Evolutionary conservation across 1,284 basidiomycete species (phyloP), one percentile per base, ranked within the genome.

Genomic region (Dichomitus squalens): DNA sequence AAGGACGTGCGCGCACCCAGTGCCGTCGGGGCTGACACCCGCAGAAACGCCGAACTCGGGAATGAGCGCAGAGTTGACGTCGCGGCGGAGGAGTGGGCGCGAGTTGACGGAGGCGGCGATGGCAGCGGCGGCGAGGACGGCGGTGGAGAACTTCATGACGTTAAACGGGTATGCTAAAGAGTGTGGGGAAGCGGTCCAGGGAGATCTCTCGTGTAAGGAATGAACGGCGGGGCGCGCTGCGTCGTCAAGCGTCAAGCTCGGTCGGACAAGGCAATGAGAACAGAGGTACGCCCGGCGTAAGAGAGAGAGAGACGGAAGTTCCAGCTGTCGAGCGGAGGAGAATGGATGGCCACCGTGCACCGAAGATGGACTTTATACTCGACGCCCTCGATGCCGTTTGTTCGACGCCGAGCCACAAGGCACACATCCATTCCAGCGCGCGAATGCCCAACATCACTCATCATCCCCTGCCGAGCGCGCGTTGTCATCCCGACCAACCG

Each of bases 21-120:
- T 70, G 51, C 83, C 84, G 57, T 79, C 80, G 11, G 84, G 84
- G 64, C 84, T 84, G 14, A 77, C 46, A 23, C 80, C 81, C 23
- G 83, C 62, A 31, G 70, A 58, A 56, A 77, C 67, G 18, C 83
- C 85, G 57, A 86, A 84, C 46, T 79, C 67, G 3, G 85, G 85
- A 9, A 86, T 77, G 21, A 85, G 74, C 50, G 70, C 64, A 20
- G 79, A 72, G 65, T 83, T 73, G 7, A 53, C 52, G 25, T 52
- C 34, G 43, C 44, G 52, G 20, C 52, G 44, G 35, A 11, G n/a
- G 52, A 40, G 25, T 7, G 52, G 36, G 43, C 21, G 43, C 14
- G 52, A 46, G 36, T 25, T 14, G 52, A 47, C 52, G 35, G 52
- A 40, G 11, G 49, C 44, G 36, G 43, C 52, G 36, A 54, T 47